Evolutionary conservation across 1,139 yeast genomes (phyloP).

Genomic region (Magnusiomyces magnusii): DNA sequence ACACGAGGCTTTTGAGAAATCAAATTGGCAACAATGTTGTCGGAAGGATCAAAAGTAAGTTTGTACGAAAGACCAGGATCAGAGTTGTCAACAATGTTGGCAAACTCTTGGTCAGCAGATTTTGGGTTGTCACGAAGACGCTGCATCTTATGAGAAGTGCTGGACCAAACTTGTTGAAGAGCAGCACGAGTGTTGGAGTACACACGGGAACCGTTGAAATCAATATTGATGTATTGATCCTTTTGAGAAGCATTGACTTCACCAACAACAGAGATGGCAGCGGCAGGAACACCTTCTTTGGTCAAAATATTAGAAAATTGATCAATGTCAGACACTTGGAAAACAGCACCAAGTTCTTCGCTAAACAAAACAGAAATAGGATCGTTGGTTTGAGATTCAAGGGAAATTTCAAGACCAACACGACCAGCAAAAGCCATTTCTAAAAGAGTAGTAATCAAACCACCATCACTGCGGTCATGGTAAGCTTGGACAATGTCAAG

Average conservation of each 20-base stretch:
- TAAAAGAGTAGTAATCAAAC: conserved; percentile 69
- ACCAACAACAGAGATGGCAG: conserved; percentile 58
- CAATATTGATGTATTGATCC: conserved; percentile 46
- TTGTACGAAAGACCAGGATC: conserved; percentile 90
- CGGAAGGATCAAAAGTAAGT: conserved; percentile 49
- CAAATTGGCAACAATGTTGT: conserved; percentile 32
- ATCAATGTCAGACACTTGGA: conserved; percentile 66
- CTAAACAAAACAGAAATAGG: conserved; percentile 49
- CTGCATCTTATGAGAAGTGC: conserved; percentile 87
- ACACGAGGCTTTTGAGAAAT: conserved; percentile 62
- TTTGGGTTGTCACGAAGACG: conserved; percentile 89
- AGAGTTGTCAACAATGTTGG: conserved; percentile 60
- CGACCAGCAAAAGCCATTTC: conserved; percentile 99
- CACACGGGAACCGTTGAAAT: conserved; percentile 42
- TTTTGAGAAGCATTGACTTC: conserved; percentile 43
- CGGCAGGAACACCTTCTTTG: conserved; percentile 50
- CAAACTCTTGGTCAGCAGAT: conserved; percentile 80
- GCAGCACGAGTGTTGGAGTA: conserved; percentile 54
- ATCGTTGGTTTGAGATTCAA: conserved; percentile 28
- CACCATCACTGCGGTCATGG: conserved; percentile 98
- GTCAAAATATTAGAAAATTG: conserved; percentile 50
- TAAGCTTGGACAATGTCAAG: conserved; percentile 60
- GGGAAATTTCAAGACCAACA: conserved; percentile 55
- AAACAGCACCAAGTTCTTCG: conserved; percentile 95
- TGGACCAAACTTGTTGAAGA: conserved; percentile 79